Evolutionary conservation across 2,329 filamentous ascomycete species (phyloP).

Genomic region (Ascochyta rabiei): DNA sequence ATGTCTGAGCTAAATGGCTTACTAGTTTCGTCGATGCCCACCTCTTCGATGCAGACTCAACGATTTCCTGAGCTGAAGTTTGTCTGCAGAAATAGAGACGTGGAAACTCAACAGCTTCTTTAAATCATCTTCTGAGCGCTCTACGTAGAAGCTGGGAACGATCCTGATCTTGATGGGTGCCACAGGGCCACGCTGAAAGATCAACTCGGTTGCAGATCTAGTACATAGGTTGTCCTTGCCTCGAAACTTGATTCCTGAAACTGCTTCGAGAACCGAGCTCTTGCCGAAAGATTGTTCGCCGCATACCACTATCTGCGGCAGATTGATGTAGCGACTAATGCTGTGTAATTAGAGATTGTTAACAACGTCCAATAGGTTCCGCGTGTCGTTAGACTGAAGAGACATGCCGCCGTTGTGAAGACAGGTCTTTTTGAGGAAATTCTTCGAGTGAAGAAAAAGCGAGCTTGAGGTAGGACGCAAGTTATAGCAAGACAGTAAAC

Average conservation of each 20-base stretch:
- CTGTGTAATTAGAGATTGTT: no score
- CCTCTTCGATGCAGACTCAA: conserved; percentile 59
- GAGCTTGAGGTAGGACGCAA: no score
- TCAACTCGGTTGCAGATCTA: conserved; percentile 65
- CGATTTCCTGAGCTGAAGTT: conserved; percentile 20
- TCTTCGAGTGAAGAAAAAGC: no score
- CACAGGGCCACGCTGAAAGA: conserved; percentile 53
- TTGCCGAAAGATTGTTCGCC: conserved; percentile 36
- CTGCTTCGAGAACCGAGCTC: conserved; percentile 37
- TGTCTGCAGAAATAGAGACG: conserved; percentile 1
- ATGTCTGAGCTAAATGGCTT: conserved; percentile 32
- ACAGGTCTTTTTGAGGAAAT: no score
- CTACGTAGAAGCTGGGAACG: conserved; percentile 14
- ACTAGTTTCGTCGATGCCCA: conserved; percentile 49
- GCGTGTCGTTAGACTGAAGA: no score
- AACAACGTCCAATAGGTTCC: no score
- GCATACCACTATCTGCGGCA: conserved; percentile 45
- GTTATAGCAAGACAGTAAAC: no score
- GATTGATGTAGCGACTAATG: no score
- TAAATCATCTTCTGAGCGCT: conserved; percentile 3
- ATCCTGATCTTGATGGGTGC: conserved; percentile 54
- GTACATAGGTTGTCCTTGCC: conserved; percentile 63
- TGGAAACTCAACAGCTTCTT: conserved; percentile 15
- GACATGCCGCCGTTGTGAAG: no score
- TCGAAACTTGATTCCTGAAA: conserved; percentile 63